Percentiles rank a stretch among this genome's conserved stretches.
These are phyloP conservation scores for Penicillium atrosanguineum DNA, from an alignment of 495 filamentous ascomycete genomes.

Conservation along the genomic window DNA sequence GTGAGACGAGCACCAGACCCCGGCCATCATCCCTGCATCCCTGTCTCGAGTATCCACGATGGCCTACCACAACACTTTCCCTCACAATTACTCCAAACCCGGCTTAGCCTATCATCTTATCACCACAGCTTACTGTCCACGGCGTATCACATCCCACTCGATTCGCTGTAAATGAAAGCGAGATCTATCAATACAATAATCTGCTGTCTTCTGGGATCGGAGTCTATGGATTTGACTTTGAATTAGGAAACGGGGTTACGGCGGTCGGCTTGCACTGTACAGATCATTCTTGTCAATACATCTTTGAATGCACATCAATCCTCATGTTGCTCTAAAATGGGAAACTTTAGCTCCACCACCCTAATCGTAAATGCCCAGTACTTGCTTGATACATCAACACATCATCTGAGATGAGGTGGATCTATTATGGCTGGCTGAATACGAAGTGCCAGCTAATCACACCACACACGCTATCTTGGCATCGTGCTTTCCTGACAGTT, in stretches of 20 bases:
- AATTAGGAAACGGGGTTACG: constrained; percentile 2
- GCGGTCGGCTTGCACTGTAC: constrained; percentile 10
- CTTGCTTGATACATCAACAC: too few species aligned
- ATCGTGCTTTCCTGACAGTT: too few species aligned
- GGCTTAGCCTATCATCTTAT: neutral
- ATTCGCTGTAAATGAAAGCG: constrained; percentile 9
- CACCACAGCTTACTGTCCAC: neutral
- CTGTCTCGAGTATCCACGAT: neutral
- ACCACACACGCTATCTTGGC: too few species aligned
- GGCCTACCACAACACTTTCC: neutral
- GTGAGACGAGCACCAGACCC: neutral
- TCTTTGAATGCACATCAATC: constrained; percentile 7
- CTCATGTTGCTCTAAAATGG: neutral
- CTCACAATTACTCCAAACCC: neutral
- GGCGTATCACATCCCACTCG: neutral
- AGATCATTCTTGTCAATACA: constrained; percentile 10
- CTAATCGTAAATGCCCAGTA: too few species aligned
- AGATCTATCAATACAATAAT: constrained; percentile 6
- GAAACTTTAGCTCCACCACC: neutral
- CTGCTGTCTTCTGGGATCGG: constrained; percentile 9
- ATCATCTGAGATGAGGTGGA: too few species aligned
- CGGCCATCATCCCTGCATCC: neutral
- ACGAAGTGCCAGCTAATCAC: too few species aligned
- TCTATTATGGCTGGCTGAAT: too few species aligned
- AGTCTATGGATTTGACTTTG: constrained; percentile 7